Percentiles rank a stretch among this genome's conserved stretches.
Conservation (phyloP, 345 rosid genomes). For the Excoecaria agallocha region DNA sequence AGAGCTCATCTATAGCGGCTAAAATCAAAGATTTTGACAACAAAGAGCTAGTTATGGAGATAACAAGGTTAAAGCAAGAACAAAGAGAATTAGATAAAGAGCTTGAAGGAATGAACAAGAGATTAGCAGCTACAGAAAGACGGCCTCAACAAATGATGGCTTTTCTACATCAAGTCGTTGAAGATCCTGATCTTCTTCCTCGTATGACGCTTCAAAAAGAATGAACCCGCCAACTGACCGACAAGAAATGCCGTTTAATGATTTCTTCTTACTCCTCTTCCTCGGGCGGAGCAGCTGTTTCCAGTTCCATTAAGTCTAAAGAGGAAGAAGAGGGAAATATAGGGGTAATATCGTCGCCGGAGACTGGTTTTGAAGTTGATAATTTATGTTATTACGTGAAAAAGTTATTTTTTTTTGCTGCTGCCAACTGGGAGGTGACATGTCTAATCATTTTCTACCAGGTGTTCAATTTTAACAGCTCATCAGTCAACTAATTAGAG, state of each 20-base stretch:
- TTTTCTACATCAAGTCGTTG: constrained; percentile 66
- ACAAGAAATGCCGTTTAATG: constrained; percentile 55
- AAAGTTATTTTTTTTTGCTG: no score
- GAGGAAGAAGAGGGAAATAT: constrained; percentile 42
- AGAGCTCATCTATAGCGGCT: constrained; percentile 16
- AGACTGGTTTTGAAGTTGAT: constrained; percentile 29
- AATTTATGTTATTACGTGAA: no score
- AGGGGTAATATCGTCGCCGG: constrained; percentile 45
- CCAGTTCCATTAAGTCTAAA: constrained; percentile 53
- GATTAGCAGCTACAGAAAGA: constrained; percentile 76
- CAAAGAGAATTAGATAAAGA: constrained; percentile 60
- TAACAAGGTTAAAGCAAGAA: constrained; percentile 68
- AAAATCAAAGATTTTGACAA: constrained; percentile 48
- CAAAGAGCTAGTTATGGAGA: constrained; percentile 63
- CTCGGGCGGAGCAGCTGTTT: constrained; percentile 39
- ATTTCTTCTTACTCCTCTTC: constrained; percentile 32
- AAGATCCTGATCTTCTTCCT: constrained; percentile 76
- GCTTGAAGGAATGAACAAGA: constrained; percentile 59
- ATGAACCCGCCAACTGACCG: constrained; percentile 24
- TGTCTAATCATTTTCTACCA: no score
- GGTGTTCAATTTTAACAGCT: no score
- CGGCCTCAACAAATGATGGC: constrained; percentile 96
- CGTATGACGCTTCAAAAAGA: constrained; percentile 65
- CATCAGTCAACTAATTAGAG: no score
- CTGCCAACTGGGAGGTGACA: no score